phyloP scores from a whole-genome alignment of 2,329 filamentous ascomycete species.

The Colletotrichum cordylinicola region DNA sequence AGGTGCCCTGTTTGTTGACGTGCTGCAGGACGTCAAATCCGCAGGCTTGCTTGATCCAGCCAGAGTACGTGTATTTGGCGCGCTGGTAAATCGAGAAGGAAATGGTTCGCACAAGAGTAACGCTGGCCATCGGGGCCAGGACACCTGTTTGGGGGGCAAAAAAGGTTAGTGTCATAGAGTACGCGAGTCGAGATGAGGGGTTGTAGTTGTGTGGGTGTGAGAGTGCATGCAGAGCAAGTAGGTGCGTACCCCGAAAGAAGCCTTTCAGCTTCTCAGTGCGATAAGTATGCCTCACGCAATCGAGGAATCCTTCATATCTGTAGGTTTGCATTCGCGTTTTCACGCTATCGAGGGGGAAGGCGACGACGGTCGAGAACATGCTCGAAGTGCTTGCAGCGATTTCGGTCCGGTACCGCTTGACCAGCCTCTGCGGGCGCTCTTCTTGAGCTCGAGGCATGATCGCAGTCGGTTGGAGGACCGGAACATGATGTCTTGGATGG shows the following conservation, averaged over 20 bases:
- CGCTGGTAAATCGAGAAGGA: conserved; percentile 83
- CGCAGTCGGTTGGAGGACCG: conserved; percentile 41
- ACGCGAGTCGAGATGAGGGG: not conserved
- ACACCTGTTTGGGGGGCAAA: conserved; percentile 59
- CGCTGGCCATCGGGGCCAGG: conserved; percentile 79
- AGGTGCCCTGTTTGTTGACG: conserved; percentile 73
- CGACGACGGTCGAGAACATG: conserved; percentile 77
- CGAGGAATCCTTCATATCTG: conserved; percentile 74
- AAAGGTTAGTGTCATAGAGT: conserved; percentile 6
- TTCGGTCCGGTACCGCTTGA: conserved; percentile 81
- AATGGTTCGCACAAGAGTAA: conserved; percentile 78
- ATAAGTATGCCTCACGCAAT: conserved; percentile 80
- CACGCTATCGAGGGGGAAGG: conserved; percentile 88
- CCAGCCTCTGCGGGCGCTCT: conserved; percentile 49
- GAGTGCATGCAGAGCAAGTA: not conserved
- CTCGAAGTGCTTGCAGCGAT: conserved; percentile 80
- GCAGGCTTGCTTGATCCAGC: conserved; percentile 71
- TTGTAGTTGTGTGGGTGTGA: not conserved
- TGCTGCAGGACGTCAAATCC: conserved; percentile 74
- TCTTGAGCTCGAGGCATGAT: conserved; percentile 44
- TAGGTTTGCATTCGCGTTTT: conserved; percentile 93
- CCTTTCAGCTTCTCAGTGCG: conserved; percentile 73
- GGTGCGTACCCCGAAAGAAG: conserved; percentile 76
- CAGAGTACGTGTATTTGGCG: conserved; percentile 76
- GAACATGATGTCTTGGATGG: conserved; percentile 48